A percentile compares a stretch with the other conserved stretches of the same genome.
phyloP scores from a whole-genome alignment of 2,329 filamentous ascomycete genomes.

The Colletotrichum sp. region DNA sequence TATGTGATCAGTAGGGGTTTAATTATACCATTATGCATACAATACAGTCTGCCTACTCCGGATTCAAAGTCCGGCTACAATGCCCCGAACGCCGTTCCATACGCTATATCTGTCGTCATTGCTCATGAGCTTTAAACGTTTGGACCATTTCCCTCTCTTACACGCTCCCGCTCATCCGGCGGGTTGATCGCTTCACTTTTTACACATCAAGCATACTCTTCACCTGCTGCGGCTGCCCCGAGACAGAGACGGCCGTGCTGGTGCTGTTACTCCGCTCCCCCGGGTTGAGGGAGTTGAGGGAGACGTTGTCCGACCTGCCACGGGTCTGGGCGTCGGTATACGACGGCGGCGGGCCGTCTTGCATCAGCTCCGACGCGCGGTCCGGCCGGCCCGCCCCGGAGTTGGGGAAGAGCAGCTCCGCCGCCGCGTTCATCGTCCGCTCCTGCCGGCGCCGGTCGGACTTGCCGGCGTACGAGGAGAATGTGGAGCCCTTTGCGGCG shows the following conservation, averaged over 20 bases:
- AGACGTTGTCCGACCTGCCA: not conserved
- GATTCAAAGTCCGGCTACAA: not conserved
- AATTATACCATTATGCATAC: not conserved
- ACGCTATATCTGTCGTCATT: not conserved
- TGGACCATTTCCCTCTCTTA: not conserved
- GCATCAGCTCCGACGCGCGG: slow-evolving; percentile 42
- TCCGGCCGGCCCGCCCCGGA: slow-evolving; percentile 33
- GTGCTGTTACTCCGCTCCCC: slow-evolving; percentile 49
- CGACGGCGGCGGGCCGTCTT: slow-evolving; percentile 48
- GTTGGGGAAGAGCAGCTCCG: slow-evolving; percentile 55
- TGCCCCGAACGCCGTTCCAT: not conserved
- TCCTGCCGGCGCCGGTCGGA: slow-evolving; percentile 51
- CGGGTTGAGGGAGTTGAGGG: slow-evolving; percentile 14
- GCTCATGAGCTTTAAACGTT: not conserved
- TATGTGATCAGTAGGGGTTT: not conserved
- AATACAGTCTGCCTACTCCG: not conserved
- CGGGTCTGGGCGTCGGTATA: slow-evolving; percentile 32
- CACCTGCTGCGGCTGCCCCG: slow-evolving; percentile 54
- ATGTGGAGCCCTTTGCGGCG: slow-evolving; percentile 20
- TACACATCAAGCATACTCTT: slow-evolving; percentile 62
- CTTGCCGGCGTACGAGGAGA: slow-evolving; percentile 43
- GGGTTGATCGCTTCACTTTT: not conserved
- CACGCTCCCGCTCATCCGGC: not conserved
- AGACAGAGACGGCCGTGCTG: slow-evolving; percentile 50
- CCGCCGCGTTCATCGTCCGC: slow-evolving; percentile 45